These are phyloP conservation scores for Calonectria montana DNA, from an alignment of 2,329 filamentous ascomycete genomes.

Conservation along the genomic window DNA sequence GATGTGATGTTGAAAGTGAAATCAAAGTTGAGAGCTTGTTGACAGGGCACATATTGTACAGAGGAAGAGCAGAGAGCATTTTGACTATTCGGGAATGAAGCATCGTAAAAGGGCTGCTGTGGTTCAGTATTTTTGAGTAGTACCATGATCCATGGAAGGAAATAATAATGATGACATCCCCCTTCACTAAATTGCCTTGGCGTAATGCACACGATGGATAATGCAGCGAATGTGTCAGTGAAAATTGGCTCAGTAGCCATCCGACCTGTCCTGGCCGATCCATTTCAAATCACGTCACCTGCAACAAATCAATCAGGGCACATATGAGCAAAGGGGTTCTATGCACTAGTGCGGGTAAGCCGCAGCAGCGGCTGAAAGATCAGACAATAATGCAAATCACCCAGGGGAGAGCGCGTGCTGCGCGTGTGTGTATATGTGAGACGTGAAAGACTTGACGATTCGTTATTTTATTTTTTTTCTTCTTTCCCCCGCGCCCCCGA, in stretches of 20 bases:
- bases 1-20: slow-evolving; percentile 20
- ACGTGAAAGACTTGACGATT: neutral
- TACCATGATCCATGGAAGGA: neutral
- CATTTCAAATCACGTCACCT: neutral
- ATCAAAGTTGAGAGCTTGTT: slow-evolving; percentile 24
- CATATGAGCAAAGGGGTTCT: slow-evolving; percentile 42
- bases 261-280: too few species aligned
- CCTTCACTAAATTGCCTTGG: neutral
- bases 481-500: neutral
- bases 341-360: slow-evolving; percentile 52
- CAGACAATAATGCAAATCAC: neutral
- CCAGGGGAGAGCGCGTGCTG: neutral
- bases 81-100: neutral
- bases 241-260: neutral
- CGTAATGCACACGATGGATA: neutral
- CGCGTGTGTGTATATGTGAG: neutral
- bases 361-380: slow-evolving; percentile 36
- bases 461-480: neutral
- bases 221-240: neutral
- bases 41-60: slow-evolving; percentile 31
- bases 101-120: neutral
- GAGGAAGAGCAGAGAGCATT: slow-evolving; percentile 27
- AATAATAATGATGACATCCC: neutral
- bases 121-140: neutral
- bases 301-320: neutral